Conservation (phyloP, 805 yeast species). For the Myxozyma udenii region DNA sequence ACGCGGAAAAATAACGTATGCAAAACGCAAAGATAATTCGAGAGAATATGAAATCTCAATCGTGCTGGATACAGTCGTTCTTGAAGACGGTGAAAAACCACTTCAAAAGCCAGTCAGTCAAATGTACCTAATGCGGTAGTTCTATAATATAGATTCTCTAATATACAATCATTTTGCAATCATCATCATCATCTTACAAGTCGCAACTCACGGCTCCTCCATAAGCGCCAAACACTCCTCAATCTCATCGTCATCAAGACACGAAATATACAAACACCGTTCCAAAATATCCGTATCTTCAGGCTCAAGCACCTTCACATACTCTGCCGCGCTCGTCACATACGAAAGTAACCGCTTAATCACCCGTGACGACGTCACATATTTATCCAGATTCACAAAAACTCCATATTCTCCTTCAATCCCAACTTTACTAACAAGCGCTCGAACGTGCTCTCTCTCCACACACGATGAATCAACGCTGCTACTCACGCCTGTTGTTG, state of each 20-base stretch:
- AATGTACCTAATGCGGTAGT: constrained; percentile 18
- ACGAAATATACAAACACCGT: constrained; percentile 76
- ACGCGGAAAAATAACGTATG: constrained; percentile 60
- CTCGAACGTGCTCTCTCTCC: neutral
- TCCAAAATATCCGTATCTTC: constrained; percentile 64
- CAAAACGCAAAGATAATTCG: constrained; percentile 67
- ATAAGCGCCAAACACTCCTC: constrained; percentile 42
- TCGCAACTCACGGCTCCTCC: constrained; percentile 11
- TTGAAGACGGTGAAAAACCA: neutral
- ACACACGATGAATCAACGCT: no score
- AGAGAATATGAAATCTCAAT: constrained; percentile 82
- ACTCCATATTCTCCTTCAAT: neutral
- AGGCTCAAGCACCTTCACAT: constrained; percentile 43
- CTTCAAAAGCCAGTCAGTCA: neutral
- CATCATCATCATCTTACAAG: no score
- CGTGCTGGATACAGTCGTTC: constrained; percentile 44
- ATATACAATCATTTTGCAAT: no score
- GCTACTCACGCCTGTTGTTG: neutral
- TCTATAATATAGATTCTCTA: neutral
- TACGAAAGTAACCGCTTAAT: constrained; percentile 73
- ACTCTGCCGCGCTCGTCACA: constrained; percentile 80
- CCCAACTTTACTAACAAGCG: neutral
- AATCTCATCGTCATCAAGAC: constrained; percentile 65
- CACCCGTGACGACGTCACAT: constrained; percentile 69
- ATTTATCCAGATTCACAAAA: constrained; percentile 73